Conservation (phyloP, 768 basidiomycete species). For the Suillus subluteus region DNA sequence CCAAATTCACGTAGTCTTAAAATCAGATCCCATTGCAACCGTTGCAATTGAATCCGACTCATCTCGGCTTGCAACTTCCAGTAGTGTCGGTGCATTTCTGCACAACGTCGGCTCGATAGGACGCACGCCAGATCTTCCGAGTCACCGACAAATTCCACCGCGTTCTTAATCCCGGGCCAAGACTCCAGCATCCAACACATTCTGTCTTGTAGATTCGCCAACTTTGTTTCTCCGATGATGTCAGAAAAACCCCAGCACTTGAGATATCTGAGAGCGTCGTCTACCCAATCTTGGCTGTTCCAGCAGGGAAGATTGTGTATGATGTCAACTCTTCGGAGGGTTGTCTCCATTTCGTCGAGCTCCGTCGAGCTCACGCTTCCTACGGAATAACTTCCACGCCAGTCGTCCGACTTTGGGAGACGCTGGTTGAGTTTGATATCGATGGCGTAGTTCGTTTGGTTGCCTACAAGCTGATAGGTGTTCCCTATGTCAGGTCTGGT, state of each 20-base stretch:
- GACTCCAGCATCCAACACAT: neutral
- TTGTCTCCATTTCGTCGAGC: neutral
- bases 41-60: too few species aligned
- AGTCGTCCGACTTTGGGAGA: conserved; percentile 16
- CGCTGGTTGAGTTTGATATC: conserved; percentile 14
- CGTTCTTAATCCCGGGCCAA: neutral
- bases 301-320: neutral
- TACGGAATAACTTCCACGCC: conserved; percentile 29
- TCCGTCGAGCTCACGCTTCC: conserved; percentile 19
- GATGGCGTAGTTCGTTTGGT: conserved; percentile 25
- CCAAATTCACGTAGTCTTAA: neutral
- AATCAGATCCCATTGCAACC: too few species aligned
- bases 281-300: neutral
- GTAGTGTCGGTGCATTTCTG: neutral
- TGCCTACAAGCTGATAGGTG: conserved; percentile 30
- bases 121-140: neutral
- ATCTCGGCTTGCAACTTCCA: neutral
- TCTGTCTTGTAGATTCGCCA: neutral
- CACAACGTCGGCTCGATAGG: neutral
- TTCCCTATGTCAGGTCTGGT: conserved; percentile 22
- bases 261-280: neutral
- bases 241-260: neutral
- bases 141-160: neutral
- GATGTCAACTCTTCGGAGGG: neutral
- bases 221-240: neutral